phyloP scores from a whole-genome alignment of 805 yeast genomes.

The Yarrowia sp. region DNA sequence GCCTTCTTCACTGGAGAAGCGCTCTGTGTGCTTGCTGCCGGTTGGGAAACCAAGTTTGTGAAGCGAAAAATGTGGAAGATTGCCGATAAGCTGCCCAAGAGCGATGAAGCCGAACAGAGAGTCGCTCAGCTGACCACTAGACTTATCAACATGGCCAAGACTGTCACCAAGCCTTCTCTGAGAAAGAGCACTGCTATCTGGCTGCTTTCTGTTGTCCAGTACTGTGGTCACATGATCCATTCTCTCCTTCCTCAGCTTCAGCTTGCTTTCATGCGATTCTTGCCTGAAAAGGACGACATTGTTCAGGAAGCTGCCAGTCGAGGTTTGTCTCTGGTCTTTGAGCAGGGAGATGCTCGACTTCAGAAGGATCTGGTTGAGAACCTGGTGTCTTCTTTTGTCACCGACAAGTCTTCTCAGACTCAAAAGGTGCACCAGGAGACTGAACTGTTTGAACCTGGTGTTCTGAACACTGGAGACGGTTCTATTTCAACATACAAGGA shows the following conservation, averaged over 20 bases:
- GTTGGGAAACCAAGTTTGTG: slow-evolving; percentile 73
- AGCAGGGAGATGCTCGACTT: slow-evolving; percentile 69
- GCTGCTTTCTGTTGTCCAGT: slow-evolving; percentile 81
- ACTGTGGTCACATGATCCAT: slow-evolving; percentile 59
- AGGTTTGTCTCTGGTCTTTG: slow-evolving; percentile 83
- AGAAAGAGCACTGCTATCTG: slow-evolving; percentile 84
- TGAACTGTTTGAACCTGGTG: slow-evolving; percentile 82
- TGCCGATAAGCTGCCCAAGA: slow-evolving; percentile 35
- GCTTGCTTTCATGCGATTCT: slow-evolving; percentile 73
- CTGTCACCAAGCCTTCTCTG: slow-evolving; percentile 70
- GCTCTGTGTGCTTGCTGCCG: slow-evolving; percentile 69
- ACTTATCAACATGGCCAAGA: slow-evolving; percentile 61
- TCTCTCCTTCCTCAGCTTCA: slow-evolving; percentile 69
- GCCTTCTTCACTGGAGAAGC: slow-evolving; percentile 87
- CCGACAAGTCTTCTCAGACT: slow-evolving; percentile 57
- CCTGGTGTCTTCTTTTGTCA: slow-evolving; percentile 78
- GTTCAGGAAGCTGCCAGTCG: slow-evolving; percentile 93
- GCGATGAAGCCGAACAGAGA: slow-evolving; percentile 13
- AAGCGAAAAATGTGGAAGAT: slow-evolving; percentile 57
- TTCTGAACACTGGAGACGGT: slow-evolving; percentile 79
- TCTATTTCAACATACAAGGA: slow-evolving; percentile 92
- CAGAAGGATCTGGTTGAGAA: slow-evolving; percentile 77
- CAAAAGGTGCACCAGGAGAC: slow-evolving; percentile 74
- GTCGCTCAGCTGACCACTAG: slow-evolving; percentile 53
- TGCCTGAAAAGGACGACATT: slow-evolving; percentile 82